Conservation (phyloP, 345 rosid species). For the Rhodomyrtus tomentosa region DNA sequence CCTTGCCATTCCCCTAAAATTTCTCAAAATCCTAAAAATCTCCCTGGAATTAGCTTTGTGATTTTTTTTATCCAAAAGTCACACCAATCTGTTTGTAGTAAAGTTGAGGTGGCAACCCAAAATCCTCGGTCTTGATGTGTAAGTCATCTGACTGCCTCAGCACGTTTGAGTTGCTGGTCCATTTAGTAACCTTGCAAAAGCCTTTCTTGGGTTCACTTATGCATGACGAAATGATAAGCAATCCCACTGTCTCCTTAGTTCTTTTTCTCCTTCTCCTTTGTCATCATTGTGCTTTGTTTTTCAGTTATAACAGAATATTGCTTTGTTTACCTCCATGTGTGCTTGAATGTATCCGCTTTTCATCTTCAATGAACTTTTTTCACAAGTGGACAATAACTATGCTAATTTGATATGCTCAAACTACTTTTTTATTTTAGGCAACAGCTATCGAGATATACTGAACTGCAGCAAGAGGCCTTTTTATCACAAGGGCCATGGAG, state of each 20-base stretch:
- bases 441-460: constrained; percentile 72
- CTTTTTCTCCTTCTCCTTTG: not conserved
- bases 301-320: not conserved
- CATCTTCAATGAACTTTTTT: not conserved
- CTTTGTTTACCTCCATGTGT: not conserved
- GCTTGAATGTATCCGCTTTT: not conserved
- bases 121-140: not conserved
- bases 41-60: not conserved
- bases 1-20: not conserved
- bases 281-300: not conserved
- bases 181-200: not conserved
- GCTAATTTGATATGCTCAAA: not conserved
- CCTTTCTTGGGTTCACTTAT: not conserved
- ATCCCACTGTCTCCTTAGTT: not conserved
- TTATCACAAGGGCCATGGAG: constrained; percentile 61
- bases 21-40: not conserved
- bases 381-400: not conserved
- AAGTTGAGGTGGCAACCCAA: not conserved
- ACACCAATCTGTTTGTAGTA: not conserved
- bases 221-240: not conserved
- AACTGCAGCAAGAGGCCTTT: constrained; percentile 84
- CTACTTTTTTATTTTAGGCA: constrained; percentile 21
- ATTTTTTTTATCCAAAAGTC: not conserved
- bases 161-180: not conserved
- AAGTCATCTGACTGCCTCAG: not conserved